Conservation (phyloP, 805 yeast genomes). For the Candida nemodendra region DNA sequence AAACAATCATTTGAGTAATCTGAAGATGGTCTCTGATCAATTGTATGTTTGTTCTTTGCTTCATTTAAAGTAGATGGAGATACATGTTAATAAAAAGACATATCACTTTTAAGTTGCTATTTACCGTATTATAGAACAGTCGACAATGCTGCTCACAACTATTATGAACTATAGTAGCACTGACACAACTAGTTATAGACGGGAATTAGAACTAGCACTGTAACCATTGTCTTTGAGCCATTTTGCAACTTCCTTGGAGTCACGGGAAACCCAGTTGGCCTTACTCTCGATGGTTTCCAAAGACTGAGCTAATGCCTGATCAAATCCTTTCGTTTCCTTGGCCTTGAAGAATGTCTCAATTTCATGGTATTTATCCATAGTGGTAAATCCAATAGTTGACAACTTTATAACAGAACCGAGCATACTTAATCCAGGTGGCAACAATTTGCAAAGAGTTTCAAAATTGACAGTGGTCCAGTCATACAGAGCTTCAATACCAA, state of each 20-base stretch:
- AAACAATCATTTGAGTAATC: too few relatives aligned
- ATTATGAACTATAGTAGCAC: too few relatives aligned
- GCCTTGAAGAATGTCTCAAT: slow-evolving; percentile 46
- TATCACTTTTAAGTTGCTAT: too few relatives aligned
- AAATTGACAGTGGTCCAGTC: slow-evolving; percentile 68
- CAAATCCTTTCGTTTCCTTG: slow-evolving; percentile 56
- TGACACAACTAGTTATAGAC: background rate
- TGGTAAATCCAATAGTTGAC: slow-evolving; percentile 45
- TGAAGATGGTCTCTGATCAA: too few relatives aligned
- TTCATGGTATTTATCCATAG: slow-evolving; percentile 39
- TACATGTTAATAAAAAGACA: too few relatives aligned
- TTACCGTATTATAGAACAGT: too few relatives aligned
- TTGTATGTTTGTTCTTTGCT: too few relatives aligned
- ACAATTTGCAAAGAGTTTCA: slow-evolving; percentile 60
- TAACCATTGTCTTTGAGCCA: slow-evolving; percentile 41
- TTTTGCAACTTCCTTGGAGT: slow-evolving; percentile 40
- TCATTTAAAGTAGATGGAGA: too few relatives aligned
- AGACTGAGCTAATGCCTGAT: slow-evolving; percentile 55
- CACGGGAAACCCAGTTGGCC: slow-evolving; percentile 56
- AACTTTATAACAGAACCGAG: slow-evolving; percentile 70
- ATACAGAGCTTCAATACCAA: slow-evolving; percentile 73
- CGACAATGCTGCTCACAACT: too few relatives aligned
- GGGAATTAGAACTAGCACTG: slow-evolving; percentile 6
- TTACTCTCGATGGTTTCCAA: slow-evolving; percentile 55
- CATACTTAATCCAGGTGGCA: slow-evolving; percentile 83